These are phyloP conservation scores for Diaporthe sp. DNA, from an alignment of 2,329 filamentous ascomycete species.

Conservation along the genomic window DNA sequence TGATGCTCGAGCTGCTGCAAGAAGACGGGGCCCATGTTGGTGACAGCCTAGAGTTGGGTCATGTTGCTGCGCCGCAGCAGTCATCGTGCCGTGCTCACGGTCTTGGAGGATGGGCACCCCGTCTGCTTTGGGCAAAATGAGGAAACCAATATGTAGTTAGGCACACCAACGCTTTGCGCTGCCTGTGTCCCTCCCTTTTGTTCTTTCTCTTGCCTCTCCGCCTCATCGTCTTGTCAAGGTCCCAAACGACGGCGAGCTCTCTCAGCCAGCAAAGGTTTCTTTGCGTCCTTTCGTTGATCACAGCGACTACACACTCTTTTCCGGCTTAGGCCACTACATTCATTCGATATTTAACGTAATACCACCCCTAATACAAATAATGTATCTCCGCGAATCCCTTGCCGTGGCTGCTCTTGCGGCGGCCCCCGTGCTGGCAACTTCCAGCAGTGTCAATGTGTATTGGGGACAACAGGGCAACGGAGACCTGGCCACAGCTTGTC, in stretches of 20 bases:
- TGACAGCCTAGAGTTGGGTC: constrained; percentile 15
- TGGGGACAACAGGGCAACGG: constrained; percentile 49
- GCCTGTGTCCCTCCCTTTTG: constrained; percentile 25
- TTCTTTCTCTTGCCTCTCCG: constrained; percentile 36
- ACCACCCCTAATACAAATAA: constrained; percentile 43
- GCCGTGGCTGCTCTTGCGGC: constrained; percentile 41
- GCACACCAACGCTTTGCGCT: constrained; percentile 7
- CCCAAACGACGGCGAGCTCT: constrained; percentile 46
- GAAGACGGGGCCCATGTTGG: constrained; percentile 21
- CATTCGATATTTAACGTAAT: constrained; percentile 42
- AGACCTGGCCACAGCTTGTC: constrained; percentile 50
- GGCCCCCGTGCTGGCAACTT: constrained; percentile 42
- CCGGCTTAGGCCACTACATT: constrained; percentile 43
- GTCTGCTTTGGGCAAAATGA: constrained; percentile 17
- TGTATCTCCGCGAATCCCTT: constrained; percentile 40
- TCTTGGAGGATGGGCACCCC: not conserved
- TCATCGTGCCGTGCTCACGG: constrained; percentile 17
- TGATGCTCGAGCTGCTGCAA: constrained; percentile 24
- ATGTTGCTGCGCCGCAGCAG: constrained; percentile 7
- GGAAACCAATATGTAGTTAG: constrained; percentile 32
- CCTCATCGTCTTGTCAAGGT: constrained; percentile 46
- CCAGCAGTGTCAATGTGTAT: constrained; percentile 40
- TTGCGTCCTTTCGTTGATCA: constrained; percentile 53
- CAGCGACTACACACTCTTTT: constrained; percentile 46
- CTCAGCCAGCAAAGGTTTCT: constrained; percentile 50